Percentiles rank a stretch among this genome's conserved stretches.
Conservation (phyloP, 768 basidiomycete genomes). For the Hypsizygus marmoreus region DNA sequence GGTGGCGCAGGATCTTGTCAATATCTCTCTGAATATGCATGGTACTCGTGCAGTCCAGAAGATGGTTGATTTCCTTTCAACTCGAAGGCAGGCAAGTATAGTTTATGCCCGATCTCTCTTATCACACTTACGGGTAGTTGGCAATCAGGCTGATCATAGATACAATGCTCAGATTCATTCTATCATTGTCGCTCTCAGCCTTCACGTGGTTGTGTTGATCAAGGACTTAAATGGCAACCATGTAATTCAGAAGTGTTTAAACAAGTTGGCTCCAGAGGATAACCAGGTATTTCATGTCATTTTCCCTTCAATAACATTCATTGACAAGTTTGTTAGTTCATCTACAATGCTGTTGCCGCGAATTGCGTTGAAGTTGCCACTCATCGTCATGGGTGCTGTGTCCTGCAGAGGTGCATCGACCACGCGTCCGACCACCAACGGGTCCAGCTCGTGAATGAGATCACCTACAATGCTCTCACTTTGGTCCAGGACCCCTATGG, state of each 20-base stretch:
- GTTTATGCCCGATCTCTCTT: conserved; percentile 32
- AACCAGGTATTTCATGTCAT: conserved; percentile 69
- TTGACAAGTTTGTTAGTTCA: conserved; percentile 60
- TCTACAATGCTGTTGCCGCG: conserved; percentile 98
- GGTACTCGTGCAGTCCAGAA: conserved; percentile 99
- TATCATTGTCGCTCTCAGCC: conserved; percentile 93
- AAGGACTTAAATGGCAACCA: conserved; percentile 98
- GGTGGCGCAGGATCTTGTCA: conserved; percentile 95
- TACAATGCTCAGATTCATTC: conserved; percentile 93
- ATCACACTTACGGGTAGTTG: conserved; percentile 54
- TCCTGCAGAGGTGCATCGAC: conserved; percentile 96
- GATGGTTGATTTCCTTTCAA: conserved; percentile 99
- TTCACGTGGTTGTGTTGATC: conserved; percentile 98
- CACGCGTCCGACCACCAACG: conserved; percentile 96
- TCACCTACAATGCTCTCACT: conserved; percentile 96
- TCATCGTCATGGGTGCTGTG: conserved; percentile 97
- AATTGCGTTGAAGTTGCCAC: conserved; percentile 99
- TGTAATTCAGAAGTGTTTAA: conserved; percentile 98
- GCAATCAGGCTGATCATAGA: conserved; percentile 74
- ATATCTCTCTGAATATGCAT: conserved; percentile 99
- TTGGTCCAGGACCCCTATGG: conserved; percentile 97
- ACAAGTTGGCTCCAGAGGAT: conserved; percentile 96
- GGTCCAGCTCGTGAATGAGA: conserved; percentile 96
- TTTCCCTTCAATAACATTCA: neutral
- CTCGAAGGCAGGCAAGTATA: conserved; percentile 82